Conservation (phyloP, 2,329 filamentous ascomycete genomes). For the Colletotrichum gigasporum region DNA sequence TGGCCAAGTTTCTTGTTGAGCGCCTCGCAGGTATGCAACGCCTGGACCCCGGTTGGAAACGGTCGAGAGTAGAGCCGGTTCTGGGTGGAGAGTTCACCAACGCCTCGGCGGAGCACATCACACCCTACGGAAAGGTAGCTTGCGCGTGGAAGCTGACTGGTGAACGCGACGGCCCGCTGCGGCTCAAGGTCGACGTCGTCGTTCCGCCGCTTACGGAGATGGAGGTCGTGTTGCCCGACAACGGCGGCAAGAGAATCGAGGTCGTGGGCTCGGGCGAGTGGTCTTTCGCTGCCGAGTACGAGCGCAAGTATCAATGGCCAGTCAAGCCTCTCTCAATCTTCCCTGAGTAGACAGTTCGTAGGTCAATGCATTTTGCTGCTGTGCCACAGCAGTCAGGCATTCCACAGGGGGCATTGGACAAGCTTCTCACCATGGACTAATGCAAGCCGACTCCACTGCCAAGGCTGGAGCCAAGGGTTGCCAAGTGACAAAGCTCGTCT, state of each 20-base stretch:
- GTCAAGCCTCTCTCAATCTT: neutral
- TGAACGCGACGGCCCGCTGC: neutral
- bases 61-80: slow-evolving; percentile 1
- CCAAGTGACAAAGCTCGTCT: too few relatives aligned
- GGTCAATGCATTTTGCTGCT: too few relatives aligned
- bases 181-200: slow-evolving; percentile 9
- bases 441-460: too few relatives aligned
- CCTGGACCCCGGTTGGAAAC: slow-evolving; percentile 37
- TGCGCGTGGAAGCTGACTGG: slow-evolving; percentile 1
- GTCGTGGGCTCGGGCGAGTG: slow-evolving; percentile 13
- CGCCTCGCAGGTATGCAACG: slow-evolving; percentile 35
- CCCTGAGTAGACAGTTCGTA: neutral
- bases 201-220: slow-evolving; percentile 24
- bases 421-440: too few relatives aligned
- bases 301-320: slow-evolving; percentile 12
- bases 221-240: slow-evolving; percentile 24
- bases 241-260: neutral
- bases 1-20: slow-evolving; percentile 48
- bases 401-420: too few relatives aligned
- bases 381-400: too few relatives aligned
- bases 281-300: neutral
- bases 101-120: slow-evolving; percentile 8
- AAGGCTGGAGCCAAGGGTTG: too few relatives aligned
- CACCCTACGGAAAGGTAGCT: slow-evolving; percentile 10
- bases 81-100: slow-evolving; percentile 8